Conservation (phyloP, 2,329 filamentous ascomycete genomes). For the Ophiostoma ips region DNA sequence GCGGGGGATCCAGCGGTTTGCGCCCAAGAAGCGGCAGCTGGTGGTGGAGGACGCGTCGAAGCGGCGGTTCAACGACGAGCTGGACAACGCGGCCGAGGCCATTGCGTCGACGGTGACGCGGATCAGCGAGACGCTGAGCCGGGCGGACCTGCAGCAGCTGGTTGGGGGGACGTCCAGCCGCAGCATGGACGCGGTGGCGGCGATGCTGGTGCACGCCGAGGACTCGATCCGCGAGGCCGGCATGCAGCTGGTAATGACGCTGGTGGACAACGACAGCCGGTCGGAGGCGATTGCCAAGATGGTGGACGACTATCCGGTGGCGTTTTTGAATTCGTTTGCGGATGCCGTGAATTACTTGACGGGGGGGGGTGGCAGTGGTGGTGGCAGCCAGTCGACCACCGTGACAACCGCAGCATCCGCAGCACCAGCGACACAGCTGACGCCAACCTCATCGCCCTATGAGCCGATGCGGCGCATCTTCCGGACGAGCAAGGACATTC, state of each 20-base stretch:
- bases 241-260: slow-evolving; percentile 67
- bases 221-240: slow-evolving; percentile 65
- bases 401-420: background rate
- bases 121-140: slow-evolving; percentile 56
- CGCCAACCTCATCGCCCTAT: slow-evolving; percentile 31
- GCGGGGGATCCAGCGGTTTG: slow-evolving; percentile 62
- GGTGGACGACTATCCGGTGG: slow-evolving; percentile 29
- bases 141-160: slow-evolving; percentile 52
- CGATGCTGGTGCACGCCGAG: slow-evolving; percentile 69
- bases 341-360: slow-evolving; percentile 29
- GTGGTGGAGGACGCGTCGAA: slow-evolving; percentile 32
- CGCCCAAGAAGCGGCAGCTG: slow-evolving; percentile 34
- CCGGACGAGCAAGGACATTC: slow-evolving; percentile 42
- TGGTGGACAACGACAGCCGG: slow-evolving; percentile 52
- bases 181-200: slow-evolving; percentile 58
- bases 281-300: slow-evolving; percentile 35
- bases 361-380: slow-evolving; percentile 12
- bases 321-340: slow-evolving; percentile 31
- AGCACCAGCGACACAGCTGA: background rate
- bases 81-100: slow-evolving; percentile 39
- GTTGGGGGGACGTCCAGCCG: slow-evolving; percentile 47
- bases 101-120: slow-evolving; percentile 65
- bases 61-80: slow-evolving; percentile 63
- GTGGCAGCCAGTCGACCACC: too few relatives aligned
- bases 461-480: slow-evolving; percentile 43